These are phyloP conservation scores for Magnaporthiopsis poae DNA, from an alignment of 2,329 filamentous ascomycete species.

Conservation along the genomic window DNA sequence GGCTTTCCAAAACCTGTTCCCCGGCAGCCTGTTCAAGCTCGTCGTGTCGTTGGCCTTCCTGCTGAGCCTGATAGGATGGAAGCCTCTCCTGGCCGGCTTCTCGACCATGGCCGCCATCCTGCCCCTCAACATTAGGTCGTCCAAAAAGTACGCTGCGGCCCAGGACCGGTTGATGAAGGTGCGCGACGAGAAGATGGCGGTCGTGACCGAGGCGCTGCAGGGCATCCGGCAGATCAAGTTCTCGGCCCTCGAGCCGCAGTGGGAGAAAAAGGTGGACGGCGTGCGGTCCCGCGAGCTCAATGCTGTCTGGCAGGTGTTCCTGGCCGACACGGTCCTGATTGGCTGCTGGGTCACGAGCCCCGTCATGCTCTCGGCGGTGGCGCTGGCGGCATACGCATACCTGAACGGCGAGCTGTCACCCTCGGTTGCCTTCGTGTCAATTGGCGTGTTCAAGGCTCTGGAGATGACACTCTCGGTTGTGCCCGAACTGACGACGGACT, in stretches of 20 bases:
- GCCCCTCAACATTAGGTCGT: conserved; percentile 58
- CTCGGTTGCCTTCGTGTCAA: conserved; percentile 69
- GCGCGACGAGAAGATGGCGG: conserved; percentile 63
- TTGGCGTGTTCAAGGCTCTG: conserved; percentile 64
- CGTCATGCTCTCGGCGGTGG: conserved; percentile 61
- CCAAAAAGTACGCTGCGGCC: conserved; percentile 52
- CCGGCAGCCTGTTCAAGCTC: conserved; percentile 53
- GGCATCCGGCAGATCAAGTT: conserved; percentile 82
- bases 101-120: conserved; percentile 52
- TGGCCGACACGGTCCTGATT: conserved; percentile 52
- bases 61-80: conserved; percentile 61
- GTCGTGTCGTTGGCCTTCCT: conserved; percentile 58
- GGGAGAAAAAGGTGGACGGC: conserved; percentile 59
- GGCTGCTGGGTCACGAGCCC: conserved; percentile 65
- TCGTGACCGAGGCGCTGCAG: conserved; percentile 66
- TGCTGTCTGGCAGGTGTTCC: conserved; percentile 57
- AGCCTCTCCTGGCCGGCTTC: conserved; percentile 56
- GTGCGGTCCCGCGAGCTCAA: conserved; percentile 57
- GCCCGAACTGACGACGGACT: conserved; percentile 62
- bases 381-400: conserved; percentile 58
- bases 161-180: conserved; percentile 66
- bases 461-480: conserved; percentile 62
- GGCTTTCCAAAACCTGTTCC: conserved; percentile 56
- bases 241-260: conserved; percentile 63
- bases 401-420: conserved; percentile 54